A percentile compares a stretch with the other conserved stretches of the same genome.
Conservation (phyloP, 768 basidiomycete species). For the Harrya chromipes region DNA sequence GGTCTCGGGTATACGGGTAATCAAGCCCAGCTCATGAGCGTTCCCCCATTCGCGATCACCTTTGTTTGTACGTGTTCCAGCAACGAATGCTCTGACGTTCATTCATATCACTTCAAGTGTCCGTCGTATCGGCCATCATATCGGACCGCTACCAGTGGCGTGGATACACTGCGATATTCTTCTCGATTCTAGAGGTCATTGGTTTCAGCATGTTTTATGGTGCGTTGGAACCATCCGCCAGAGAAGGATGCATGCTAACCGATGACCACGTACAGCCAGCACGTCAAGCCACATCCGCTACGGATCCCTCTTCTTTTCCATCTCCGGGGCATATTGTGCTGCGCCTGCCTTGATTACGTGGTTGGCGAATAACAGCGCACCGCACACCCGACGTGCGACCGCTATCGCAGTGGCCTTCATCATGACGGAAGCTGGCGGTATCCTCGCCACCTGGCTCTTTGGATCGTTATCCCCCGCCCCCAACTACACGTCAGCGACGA, state of each 20-base stretch:
- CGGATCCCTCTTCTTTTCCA: slow-evolving; percentile 53
- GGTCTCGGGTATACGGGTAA: slow-evolving; percentile 55
- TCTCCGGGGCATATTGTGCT: slow-evolving; percentile 48
- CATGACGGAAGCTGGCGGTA: slow-evolving; percentile 55
- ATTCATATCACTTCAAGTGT: slow-evolving; percentile 26
- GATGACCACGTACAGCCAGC: slow-evolving; percentile 5
- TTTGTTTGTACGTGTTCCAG: slow-evolving; percentile 40
- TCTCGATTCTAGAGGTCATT: slow-evolving; percentile 40
- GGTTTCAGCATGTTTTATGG: slow-evolving; percentile 3
- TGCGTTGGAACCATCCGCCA: neutral
- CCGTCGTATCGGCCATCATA: slow-evolving; percentile 40
- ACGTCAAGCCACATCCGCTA: slow-evolving; percentile 45
- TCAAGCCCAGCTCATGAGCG: slow-evolving; percentile 59
- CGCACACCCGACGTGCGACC: slow-evolving; percentile 55
- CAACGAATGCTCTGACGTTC: neutral
- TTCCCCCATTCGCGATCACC: slow-evolving; percentile 49
- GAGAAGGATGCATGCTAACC: neutral
- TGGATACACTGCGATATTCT: slow-evolving; percentile 45
- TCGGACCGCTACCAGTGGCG: slow-evolving; percentile 54
- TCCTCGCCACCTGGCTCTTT: slow-evolving; percentile 60
- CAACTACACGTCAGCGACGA: slow-evolving; percentile 46
- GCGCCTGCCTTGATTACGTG: slow-evolving; percentile 57
- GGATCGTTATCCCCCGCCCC: slow-evolving; percentile 49
- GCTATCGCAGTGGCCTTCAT: slow-evolving; percentile 55
- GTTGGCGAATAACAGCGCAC: slow-evolving; percentile 60